Evolutionary conservation across 768 basidiomycete genomes (phyloP), one percentile per base, ranked within the genome.

Genomic region (Hygrophorus russula): DNA sequence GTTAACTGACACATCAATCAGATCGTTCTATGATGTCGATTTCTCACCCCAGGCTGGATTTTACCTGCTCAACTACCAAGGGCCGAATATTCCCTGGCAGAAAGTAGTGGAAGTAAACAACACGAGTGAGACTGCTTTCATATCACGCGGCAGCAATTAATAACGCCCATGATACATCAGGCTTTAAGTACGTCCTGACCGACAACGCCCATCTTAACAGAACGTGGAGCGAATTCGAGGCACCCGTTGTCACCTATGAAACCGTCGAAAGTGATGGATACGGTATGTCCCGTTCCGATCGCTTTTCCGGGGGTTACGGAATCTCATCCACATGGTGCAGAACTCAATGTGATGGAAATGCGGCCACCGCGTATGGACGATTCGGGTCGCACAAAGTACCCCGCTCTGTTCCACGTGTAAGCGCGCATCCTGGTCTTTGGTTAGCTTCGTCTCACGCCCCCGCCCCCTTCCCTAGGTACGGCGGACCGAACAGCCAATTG

Each of bases 371-470:
- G 75, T 46, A 86, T 98, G 80, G 96, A 99, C 53, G 81, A 86
- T 53, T 83, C 89, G 15, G 96, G 96, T n/a, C 78, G 87, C 35
- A 89, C 84, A 7, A 92, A 94, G 59, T 98, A 99, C 56, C 88
- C 96, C 1, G 91, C 97, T 15, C 67, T 99, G 20, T 91, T 98
- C 69, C 69, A 74, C 35, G 87, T 94, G 77, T 93, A 58, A 53
- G 70, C 62, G 24, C 31, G 20, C 12, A n/a, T 47, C 34, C 38
- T 43, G 33, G n/a, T 38, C 34, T 5, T 28, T 18, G 35, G 31
- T 33, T 33, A 20, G 19, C 12, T 12, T 39, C 13, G 41, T 34
- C 39, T 41, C 36, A 24, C 17, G 46, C 44, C 17, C 10, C 20
- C 14, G 30, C 54, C 52, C 53, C 51, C 15, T 51, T 47, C 28